phyloP scores from a whole-genome alignment of 73 alveolate species.

The Breviolum minutum region DNA sequence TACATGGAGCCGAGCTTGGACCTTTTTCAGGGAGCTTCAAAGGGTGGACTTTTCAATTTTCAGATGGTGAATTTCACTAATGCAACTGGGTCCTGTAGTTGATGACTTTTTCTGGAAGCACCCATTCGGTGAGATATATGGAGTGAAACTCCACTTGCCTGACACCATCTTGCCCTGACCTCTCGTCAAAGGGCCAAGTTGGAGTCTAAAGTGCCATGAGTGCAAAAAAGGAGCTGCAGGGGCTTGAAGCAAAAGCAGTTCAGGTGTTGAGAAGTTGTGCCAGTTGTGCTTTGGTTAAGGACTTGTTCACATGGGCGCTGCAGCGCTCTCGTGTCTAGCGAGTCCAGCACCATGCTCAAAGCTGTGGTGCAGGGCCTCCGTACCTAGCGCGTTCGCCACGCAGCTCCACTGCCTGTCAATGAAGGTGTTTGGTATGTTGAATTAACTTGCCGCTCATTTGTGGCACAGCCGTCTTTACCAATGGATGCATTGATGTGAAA shows the following conservation, averaged over 20 bases:
- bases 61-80: too few species aligned
- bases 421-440: not conserved
- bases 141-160: not conserved
- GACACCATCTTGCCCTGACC: constrained; percentile 10
- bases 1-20: not conserved
- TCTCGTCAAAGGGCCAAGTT: constrained; percentile 26
- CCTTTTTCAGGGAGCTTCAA: not conserved
- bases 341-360: not conserved
- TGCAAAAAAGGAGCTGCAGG: constrained; percentile 12
- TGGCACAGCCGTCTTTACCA: too few species aligned
- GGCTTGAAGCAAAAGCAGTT: not conserved
- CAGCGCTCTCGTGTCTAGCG: too few species aligned
- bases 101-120: not conserved
- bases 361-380: constrained; percentile 36
- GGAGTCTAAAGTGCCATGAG: not conserved
- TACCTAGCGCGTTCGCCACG: constrained; percentile 39
- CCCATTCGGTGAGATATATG: not conserved
- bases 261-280: too few species aligned
- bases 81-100: not conserved
- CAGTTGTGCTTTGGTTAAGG: too few species aligned
- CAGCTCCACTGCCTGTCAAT: not conserved
- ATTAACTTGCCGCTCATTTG: too few species aligned
- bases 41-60: too few species aligned
- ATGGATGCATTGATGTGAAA: too few species aligned
- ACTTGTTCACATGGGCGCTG: too few species aligned